These are phyloP conservation scores for Oenanthe sinensis DNA, from an alignment of 129 eudicot genomes.

Conservation along the genomic window DNA sequence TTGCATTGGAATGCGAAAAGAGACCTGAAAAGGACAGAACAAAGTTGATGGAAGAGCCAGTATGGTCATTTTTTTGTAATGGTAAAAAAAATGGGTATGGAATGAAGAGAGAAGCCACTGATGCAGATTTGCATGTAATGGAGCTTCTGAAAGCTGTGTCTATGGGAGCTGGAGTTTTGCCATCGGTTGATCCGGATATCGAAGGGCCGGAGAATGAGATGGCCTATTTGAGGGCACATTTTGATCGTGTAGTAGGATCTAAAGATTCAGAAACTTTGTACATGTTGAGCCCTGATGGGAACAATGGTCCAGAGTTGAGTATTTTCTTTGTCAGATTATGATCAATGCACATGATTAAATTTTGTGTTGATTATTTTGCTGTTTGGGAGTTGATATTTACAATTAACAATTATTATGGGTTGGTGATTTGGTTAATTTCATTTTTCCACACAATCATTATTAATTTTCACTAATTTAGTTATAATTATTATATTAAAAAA, in stretches of 20 bases:
- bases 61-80: conserved; percentile 69
- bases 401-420: not conserved
- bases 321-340: conserved; percentile 58
- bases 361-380: not conserved
- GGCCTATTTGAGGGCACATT: conserved; percentile 65
- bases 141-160: conserved; percentile 52
- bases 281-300: conserved; percentile 75
- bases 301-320: conserved; percentile 64
- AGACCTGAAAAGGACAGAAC: conserved; percentile 34
- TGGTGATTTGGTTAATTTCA: not conserved
- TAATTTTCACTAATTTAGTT: too few species aligned
- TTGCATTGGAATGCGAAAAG: conserved; percentile 74
- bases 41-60: conserved; percentile 54
- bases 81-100: conserved; percentile 64
- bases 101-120: conserved; percentile 47
- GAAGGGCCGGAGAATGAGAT: conserved; percentile 63
- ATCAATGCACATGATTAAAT: conserved; percentile 7
- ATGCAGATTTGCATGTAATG: conserved; percentile 58
- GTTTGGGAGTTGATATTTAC: not conserved
- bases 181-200: conserved; percentile 28
- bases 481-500: too few species aligned
- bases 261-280: conserved; percentile 67
- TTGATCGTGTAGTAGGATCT: conserved; percentile 65
- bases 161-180: conserved; percentile 70
- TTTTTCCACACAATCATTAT: not conserved